Evolutionary conservation across 2,329 filamentous ascomycete species (phyloP).

Genomic region (Fusarium cicatricum): DNA sequence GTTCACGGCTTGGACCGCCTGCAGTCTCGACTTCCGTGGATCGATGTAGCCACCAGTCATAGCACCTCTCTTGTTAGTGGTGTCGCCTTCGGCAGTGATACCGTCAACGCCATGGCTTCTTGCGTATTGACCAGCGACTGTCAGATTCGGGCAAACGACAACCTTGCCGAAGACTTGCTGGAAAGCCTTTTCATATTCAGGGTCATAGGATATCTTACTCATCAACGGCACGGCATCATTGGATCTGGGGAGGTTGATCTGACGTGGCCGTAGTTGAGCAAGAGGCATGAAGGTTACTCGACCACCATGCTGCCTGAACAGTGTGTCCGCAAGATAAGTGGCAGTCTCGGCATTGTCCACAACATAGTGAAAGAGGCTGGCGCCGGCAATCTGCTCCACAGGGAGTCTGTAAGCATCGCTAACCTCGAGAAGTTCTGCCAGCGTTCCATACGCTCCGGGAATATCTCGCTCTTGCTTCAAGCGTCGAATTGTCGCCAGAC

Average conservation of each 20-base stretch:
- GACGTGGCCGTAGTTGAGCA: slow-evolving; percentile 76
- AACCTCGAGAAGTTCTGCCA: slow-evolving; percentile 92
- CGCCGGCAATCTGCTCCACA: slow-evolving; percentile 91
- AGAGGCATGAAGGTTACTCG: slow-evolving; percentile 95
- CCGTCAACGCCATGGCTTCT: slow-evolving; percentile 90
- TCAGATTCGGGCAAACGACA: slow-evolving; percentile 90
- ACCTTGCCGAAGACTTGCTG: slow-evolving; percentile 95
- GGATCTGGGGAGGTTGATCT: slow-evolving; percentile 81
- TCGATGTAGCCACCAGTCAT: slow-evolving; percentile 96
- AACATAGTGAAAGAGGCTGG: slow-evolving; percentile 93
- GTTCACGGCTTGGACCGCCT: slow-evolving; percentile 78
- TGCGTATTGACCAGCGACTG: slow-evolving; percentile 88
- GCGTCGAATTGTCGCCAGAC: slow-evolving; percentile 84
- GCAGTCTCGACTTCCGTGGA: slow-evolving; percentile 83
- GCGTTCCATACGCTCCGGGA: slow-evolving; percentile 87
- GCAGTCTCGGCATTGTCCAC: slow-evolving; percentile 93
- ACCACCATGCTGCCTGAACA: slow-evolving; percentile 82
- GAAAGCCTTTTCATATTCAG: slow-evolving; percentile 83
- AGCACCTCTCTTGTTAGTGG: slow-evolving; percentile 92
- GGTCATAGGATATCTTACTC: slow-evolving; percentile 82
- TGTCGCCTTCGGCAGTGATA: slow-evolving; percentile 94
- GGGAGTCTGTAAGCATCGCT: slow-evolving; percentile 85
- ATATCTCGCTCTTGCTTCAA: slow-evolving; percentile 83
- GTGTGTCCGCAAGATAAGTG: slow-evolving; percentile 78
- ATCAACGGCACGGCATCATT: slow-evolving; percentile 89